Evolutionary conservation across 257 asterid species (phyloP), one percentile per base, ranked within the genome.

Genomic region (Solanum arcanum): DNA sequence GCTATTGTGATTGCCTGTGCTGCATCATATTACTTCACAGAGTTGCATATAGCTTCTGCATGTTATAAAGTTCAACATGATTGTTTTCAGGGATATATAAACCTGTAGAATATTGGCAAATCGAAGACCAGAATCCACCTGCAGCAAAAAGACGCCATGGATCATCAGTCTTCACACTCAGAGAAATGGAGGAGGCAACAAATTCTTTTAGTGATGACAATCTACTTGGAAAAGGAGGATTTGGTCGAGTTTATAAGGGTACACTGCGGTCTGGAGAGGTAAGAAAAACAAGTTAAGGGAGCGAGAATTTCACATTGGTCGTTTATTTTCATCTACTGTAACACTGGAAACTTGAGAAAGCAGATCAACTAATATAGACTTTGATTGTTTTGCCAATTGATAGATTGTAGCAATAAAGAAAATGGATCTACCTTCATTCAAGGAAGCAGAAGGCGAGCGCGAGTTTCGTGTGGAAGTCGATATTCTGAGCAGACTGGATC

Each of bases 391-490:
- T 83, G 72, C 42, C 64, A 29, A 86, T 88, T 87, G 62, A 86
- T 89, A 96, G 98, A 91, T 97, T 84, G 99, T 94, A 72, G 99
- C 99, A 87, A 93, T 95, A 92, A 97, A 97, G 96, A 95, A 95
- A 92, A 95, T 97, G 99, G 98, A 95, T 70, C 89, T 95, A 68
- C 98, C 98, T 0, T 89, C 95, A 42, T 94, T 93, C 87, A 97
- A 94, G 88, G 95, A 83, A 89, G 99, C 98, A 47, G 97, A 97
- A 89, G 99, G 99, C 44, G 99, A 97, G 88, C 93, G 96, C 4
- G 98, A 97, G 87, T 95, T 97, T 88, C 90, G 99, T 1, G 99
- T 97, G 59, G 99, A 97, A 91, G 99, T 97, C 31, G 98, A 97
- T 88, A 95, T 97, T n/a, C 86, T 97, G 90, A 97, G 99, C 94